phyloP scores from a whole-genome alignment of 768 basidiomycete species.

The Asterophora lycoperdoides region DNA sequence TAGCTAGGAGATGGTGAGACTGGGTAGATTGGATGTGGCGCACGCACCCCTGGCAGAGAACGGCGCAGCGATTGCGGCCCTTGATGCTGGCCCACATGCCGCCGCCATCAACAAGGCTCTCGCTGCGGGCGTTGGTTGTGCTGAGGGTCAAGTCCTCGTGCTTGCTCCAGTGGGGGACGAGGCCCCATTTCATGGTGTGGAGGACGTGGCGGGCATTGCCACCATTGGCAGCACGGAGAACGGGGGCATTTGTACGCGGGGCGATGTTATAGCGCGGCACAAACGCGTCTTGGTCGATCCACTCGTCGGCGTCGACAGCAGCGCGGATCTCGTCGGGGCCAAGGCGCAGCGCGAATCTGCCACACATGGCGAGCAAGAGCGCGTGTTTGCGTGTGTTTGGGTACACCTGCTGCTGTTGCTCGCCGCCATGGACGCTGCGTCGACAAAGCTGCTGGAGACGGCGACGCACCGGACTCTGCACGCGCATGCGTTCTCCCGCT shows the following conservation, averaged over 20 bases:
- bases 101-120: conserved; percentile 68
- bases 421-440: conserved; percentile 45
- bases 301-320: conserved; percentile 46
- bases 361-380: conserved; percentile 45
- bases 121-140: conserved; percentile 89
- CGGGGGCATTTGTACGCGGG: conserved; percentile 73
- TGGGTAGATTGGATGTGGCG: neutral
- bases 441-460: conserved; percentile 62
- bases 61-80: conserved; percentile 79
- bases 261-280: conserved; percentile 78
- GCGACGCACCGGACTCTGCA: conserved; percentile 68
- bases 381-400: conserved; percentile 15
- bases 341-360: conserved; percentile 54
- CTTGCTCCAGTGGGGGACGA: conserved; percentile 82
- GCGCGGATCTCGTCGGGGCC: conserved; percentile 42
- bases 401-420: conserved; percentile 10
- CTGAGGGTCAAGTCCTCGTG: conserved; percentile 64
- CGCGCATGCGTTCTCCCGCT: conserved; percentile 70
- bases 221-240: conserved; percentile 53
- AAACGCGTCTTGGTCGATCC: conserved; percentile 58
- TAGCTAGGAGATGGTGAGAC: conserved; percentile 46
- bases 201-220: conserved; percentile 40
- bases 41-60: conserved; percentile 66
- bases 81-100: conserved; percentile 87
- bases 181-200: conserved; percentile 89